These are phyloP conservation scores for Diatrype stigma DNA, from an alignment of 2,329 filamentous ascomycete species.

Conservation along the genomic window DNA sequence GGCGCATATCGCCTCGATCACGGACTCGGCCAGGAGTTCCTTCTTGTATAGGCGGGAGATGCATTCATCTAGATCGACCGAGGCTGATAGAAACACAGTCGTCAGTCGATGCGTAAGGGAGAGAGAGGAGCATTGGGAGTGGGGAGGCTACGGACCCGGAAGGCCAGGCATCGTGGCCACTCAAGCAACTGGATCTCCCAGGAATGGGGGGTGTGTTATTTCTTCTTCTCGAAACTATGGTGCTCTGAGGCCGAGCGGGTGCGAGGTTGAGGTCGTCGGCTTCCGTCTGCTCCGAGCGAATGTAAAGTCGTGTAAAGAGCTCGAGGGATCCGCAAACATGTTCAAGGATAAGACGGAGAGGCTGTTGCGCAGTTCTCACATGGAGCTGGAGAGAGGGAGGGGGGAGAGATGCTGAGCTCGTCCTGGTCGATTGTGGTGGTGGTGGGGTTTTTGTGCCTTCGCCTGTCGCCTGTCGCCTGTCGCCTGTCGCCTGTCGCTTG, in stretches of 20 bases:
- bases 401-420: slow-evolving; percentile 5
- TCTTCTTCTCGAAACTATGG: not conserved
- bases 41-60: slow-evolving; percentile 96
- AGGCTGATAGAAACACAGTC: slow-evolving; percentile 58
- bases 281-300: slow-evolving; percentile 30
- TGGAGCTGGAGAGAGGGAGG: slow-evolving; percentile 20
- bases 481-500: no score
- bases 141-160: slow-evolving; percentile 40
- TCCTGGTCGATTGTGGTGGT: not conserved
- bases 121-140: not conserved
- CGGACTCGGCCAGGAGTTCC: slow-evolving; percentile 92
- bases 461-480: no score
- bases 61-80: slow-evolving; percentile 97
- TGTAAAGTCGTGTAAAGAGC: slow-evolving; percentile 26
- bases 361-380: slow-evolving; percentile 21
- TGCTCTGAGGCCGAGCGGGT: not conserved
- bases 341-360: slow-evolving; percentile 20
- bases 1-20: slow-evolving; percentile 98
- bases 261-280: slow-evolving; percentile 10
- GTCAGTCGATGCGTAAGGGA: slow-evolving; percentile 5
- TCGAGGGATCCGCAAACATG: slow-evolving; percentile 29
- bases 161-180: slow-evolving; percentile 50
- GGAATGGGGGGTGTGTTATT: not conserved
- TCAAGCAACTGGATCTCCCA: slow-evolving; percentile 6
- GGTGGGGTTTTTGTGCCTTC: no score